Base-by-base conservation (phyloP, 2,329 filamentous ascomycete genomes). In the Paraphaeosphaeria minitans region DNA sequence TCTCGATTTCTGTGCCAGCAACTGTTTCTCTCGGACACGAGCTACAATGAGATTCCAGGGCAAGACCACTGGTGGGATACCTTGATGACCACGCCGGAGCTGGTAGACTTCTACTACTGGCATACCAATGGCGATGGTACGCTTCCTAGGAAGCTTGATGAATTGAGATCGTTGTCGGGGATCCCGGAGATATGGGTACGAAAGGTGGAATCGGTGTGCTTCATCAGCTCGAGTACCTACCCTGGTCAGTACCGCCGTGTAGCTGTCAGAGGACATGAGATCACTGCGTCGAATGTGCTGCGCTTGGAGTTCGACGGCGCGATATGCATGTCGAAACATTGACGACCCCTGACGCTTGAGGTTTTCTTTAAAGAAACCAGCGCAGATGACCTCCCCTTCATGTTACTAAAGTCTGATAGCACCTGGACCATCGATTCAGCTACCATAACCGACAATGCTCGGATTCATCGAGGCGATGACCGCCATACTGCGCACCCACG, bases 61-160 rank as follows among this genome's bases (percentile, higher is more conserved):
- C 75, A 78, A 53, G 79, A 77, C 9, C 84, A 87, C 67, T 86
- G 80, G 77, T 86, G 81, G 72, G 80, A 85, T 42, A 83, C 80
- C 2, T 75, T 85, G 8, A 83, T 86, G 80, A 84, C 83, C 4
- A 85, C 84, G 2, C 61, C 74, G 16, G 68, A 76, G 27, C 70
- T 87, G 31, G 68, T 77, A 16, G 64, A 77, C 3, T 87, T 87
- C 66, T 85, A 85, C 56, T 71, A 81, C 21, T 66, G 69, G 9
- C 69, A 76, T 16, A 59, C 70, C 0, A 57, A 46, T 27, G 68
- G 50, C 13, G 57, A 59, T 6, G 64, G 65, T 2, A 47, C 47
- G 0, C 39, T 72, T 1, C 70, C 69, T 0, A 58, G 70, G 35
- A 58, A 61, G 5, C 35, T 75, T 22, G 45, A 67, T 12, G 66